A percentile compares a stretch with the other conserved stretches of the same genome.
Evolutionary conservation across 129 eudicot genomes (phyloP).

Genomic region (Centella asiatica): DNA sequence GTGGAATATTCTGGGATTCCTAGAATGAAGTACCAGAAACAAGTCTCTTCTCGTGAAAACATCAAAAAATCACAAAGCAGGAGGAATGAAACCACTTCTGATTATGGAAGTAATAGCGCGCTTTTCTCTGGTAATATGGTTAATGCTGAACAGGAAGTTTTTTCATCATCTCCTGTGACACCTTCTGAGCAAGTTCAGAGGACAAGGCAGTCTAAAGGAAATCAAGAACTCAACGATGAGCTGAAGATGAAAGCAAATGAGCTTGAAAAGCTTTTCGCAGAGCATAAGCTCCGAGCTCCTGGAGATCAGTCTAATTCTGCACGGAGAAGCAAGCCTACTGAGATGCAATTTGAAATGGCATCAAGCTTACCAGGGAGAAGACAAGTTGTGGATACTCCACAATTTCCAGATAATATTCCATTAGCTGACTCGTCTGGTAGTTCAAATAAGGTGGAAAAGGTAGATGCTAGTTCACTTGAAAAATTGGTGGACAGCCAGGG

Average conservation of each 20-base stretch:
- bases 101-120: slow-evolving; percentile 24
- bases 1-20: slow-evolving; percentile 38
- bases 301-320: slow-evolving; percentile 45
- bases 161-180: slow-evolving; percentile 27
- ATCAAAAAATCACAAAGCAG: slow-evolving; percentile 24
- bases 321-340: slow-evolving; percentile 48
- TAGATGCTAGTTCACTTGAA: slow-evolving; percentile 17
- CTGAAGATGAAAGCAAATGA: slow-evolving; percentile 86
- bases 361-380: slow-evolving; percentile 20
- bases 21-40: slow-evolving; percentile 38
- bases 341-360: slow-evolving; percentile 27
- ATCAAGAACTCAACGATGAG: slow-evolving; percentile 85
- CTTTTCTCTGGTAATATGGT: slow-evolving; percentile 35
- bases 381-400: too few species aligned
- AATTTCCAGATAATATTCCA: slow-evolving; percentile 29
- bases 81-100: slow-evolving; percentile 32
- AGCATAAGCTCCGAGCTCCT: slow-evolving; percentile 85
- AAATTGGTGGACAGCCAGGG: slow-evolving; percentile 34
- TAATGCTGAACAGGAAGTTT: slow-evolving; percentile 28
- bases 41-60: slow-evolving; percentile 30
- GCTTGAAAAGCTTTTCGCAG: slow-evolving; percentile 90
- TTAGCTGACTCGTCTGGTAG: slow-evolving; percentile 22
- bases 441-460: slow-evolving; percentile 21
- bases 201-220: slow-evolving; percentile 67
- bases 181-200: slow-evolving; percentile 58